A percentile compares a stretch with the other conserved stretches of the same genome.
Evolutionary conservation across 2,329 filamentous ascomycete species (phyloP).

Genomic region (Fusarium sp.): DNA sequence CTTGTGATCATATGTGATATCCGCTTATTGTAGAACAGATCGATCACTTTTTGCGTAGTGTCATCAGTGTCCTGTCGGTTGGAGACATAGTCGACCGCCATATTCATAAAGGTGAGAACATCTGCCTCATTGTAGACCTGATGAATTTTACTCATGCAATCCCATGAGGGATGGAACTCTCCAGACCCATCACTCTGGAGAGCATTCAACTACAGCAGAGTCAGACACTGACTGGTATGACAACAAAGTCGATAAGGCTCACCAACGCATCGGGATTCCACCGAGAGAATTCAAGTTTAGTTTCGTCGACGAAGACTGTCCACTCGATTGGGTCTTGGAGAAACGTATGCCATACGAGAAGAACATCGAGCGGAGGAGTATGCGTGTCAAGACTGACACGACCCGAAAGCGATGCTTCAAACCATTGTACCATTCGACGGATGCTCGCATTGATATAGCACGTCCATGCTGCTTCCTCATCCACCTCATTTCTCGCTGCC

Average conservation of each 20-base stretch:
- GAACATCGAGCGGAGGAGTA: conserved; percentile 26
- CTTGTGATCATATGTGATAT: conserved; percentile 1
- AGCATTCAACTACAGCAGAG: conserved; percentile 2
- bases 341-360: conserved; percentile 32
- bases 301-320: neutral
- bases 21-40: conserved; percentile 1
- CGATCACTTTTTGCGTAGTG: conserved; percentile 1
- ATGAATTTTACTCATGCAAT: conserved; percentile 5
- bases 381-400: neutral
- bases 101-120: conserved; percentile 6
- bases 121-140: conserved; percentile 6
- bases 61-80: neutral
- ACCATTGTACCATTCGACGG: conserved; percentile 22
- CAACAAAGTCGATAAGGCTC: neutral
- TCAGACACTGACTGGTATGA: conserved; percentile 6
- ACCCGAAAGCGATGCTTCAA: conserved; percentile 1
- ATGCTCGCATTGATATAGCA: conserved; percentile 37
- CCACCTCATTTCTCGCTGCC: neutral
- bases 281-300: neutral
- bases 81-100: conserved; percentile 8
- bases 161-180: conserved; percentile 7
- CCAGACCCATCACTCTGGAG: conserved; percentile 2
- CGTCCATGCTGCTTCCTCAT: conserved; percentile 22
- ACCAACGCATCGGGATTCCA: conserved; percentile 31
- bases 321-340: conserved; percentile 15